Percentiles rank a stretch among this genome's conserved stretches.
Evolutionary conservation across 768 basidiomycete species (phyloP).

Genomic region (Cyathus striatus): DNA sequence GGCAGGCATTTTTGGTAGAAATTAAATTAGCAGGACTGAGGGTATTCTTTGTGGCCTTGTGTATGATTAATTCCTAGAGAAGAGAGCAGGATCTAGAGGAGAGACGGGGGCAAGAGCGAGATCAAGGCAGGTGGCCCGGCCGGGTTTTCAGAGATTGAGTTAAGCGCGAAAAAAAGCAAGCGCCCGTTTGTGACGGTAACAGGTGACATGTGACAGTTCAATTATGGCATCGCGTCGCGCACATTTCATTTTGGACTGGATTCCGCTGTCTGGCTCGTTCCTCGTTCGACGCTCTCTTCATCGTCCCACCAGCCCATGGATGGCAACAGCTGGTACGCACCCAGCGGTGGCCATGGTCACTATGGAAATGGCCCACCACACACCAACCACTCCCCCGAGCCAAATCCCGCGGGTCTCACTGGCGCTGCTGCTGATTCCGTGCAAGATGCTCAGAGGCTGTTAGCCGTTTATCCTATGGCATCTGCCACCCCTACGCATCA

Average conservation of each 20-base stretch:
- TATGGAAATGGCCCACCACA: conserved; percentile 1
- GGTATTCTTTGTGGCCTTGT: too few species aligned
- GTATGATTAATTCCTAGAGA: too few species aligned
- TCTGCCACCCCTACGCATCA: conserved; percentile 76
- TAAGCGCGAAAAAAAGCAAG: too few species aligned
- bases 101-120: too few species aligned
- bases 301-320: not conserved
- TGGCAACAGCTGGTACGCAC: not conserved
- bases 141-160: too few species aligned
- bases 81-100: too few species aligned
- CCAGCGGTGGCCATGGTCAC: not conserved
- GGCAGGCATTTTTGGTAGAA: conserved; percentile 16
- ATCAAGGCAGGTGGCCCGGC: too few species aligned
- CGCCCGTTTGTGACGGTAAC: too few species aligned
- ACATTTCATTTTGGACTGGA: conserved; percentile 1
- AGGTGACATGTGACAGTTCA: conserved; percentile 1
- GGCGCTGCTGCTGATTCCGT: conserved; percentile 41
- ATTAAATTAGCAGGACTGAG: too few species aligned
- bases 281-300: too few species aligned
- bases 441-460: conserved; percentile 62
- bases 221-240: conserved; percentile 5
- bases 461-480: conserved; percentile 67
- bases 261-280: too few species aligned
- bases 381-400: conserved; percentile 11
- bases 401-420: conserved; percentile 11